phyloP scores from a whole-genome alignment of 1,284 basidiomycete species.

The Psilocybe mexicana region DNA sequence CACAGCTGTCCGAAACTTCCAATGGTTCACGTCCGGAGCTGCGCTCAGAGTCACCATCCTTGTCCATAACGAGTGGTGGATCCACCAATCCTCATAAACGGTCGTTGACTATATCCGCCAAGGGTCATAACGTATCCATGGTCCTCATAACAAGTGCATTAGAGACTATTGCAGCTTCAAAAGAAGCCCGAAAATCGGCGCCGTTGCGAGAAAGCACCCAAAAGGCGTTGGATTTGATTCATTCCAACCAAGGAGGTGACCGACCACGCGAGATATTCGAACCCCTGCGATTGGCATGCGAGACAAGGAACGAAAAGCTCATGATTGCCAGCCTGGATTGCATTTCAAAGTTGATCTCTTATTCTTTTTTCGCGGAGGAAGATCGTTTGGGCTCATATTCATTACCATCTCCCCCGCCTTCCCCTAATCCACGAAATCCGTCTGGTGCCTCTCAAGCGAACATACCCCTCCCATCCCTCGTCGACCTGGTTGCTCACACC shows the following conservation, averaged over 20 bases:
- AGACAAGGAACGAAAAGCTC: slow-evolving; percentile 88
- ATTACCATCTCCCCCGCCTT: slow-evolving; percentile 68
- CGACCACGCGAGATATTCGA: slow-evolving; percentile 88
- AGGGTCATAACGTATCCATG: slow-evolving; percentile 71
- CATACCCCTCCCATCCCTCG: slow-evolving; percentile 66
- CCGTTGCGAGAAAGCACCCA: slow-evolving; percentile 84
- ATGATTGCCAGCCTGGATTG: slow-evolving; percentile 96
- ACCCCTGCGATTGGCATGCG: slow-evolving; percentile 90
- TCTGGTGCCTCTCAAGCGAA: slow-evolving; percentile 50
- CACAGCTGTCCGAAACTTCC: slow-evolving; percentile 12
- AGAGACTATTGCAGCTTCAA: slow-evolving; percentile 84
- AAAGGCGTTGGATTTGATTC: slow-evolving; percentile 82
- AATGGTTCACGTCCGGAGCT: slow-evolving; percentile 23
- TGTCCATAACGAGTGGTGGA: slow-evolving; percentile 22
- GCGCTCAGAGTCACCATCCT: slow-evolving; percentile 27
- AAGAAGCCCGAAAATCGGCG: slow-evolving; percentile 84
- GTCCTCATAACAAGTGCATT: slow-evolving; percentile 86
- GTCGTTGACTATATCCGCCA: slow-evolving; percentile 66
- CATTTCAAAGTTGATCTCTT: slow-evolving; percentile 93
- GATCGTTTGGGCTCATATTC: slow-evolving; percentile 42
- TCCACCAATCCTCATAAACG: slow-evolving; percentile 40
- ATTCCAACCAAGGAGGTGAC: slow-evolving; percentile 67
- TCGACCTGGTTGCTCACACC: slow-evolving; percentile 91
- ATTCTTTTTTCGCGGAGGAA: slow-evolving; percentile 88
- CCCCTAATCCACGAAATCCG: slow-evolving; percentile 54